Base-by-base conservation (phyloP, 352 stramenopile species). In the Pseudoperonospora humuli region DNA sequence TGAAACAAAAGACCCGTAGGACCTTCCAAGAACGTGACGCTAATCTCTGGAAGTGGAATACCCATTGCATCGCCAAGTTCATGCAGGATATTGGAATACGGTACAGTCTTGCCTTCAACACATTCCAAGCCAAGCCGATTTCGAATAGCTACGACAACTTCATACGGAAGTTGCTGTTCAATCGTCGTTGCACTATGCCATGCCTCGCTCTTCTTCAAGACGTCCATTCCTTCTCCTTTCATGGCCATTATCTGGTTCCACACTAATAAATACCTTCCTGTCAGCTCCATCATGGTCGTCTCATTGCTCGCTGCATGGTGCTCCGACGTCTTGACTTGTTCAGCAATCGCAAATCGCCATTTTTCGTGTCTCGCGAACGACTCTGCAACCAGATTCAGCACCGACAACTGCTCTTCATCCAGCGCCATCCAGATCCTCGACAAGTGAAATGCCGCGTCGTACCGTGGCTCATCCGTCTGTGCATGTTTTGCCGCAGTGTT, bases 361-460 rank as follows among this genome's bases (percentile, higher is more conserved):
- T 84, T 73, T 38, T 87, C 75, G 48, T 95, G 77, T 1, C 62
- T 52, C 21, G 32, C 56, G 40, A 86, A 88, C 2, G 68, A 74
- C 27, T 92, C 77, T n/a, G 88, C 48, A 38, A 95, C 51, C 26
- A 87, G 39, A 28, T 82, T 85, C 25, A 89, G 14, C 3, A 95
- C 70, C 4, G 75, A 88, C 0, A 93, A 50, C 40, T 95, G 83
- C 40, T 95, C 75, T 59, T 95, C 81, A 40, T 95, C 83, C 9
- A 93, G 36, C 20, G 72, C 66, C 43, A 78, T 66, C 24, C 70
- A 70, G 39, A 93, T 57, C 45, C 80, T 80, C 1, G 83, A 93
- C 26, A 93, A 54, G 31, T 93, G 74, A 44, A 95, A 90, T 14
- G 55, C 54, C 0, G 83, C 83, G 15, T 78, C 54, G 39, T 95